Percentiles rank a stretch among this genome's conserved stretches.
phyloP scores from a whole-genome alignment of 257 asterid species.

The Solanum bulbocastanum region DNA sequence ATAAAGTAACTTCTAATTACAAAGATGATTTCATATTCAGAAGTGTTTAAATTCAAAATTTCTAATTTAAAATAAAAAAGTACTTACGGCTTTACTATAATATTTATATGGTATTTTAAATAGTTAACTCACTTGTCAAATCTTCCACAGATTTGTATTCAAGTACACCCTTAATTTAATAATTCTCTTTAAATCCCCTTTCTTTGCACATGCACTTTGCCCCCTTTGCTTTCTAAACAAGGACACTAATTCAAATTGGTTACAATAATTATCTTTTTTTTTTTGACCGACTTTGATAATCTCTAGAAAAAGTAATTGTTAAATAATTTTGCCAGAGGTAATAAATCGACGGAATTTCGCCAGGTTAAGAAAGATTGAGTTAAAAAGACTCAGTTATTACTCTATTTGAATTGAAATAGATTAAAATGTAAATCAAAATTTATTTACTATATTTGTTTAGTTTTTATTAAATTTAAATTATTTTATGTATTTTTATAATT shows the following conservation, averaged over 20 bases:
- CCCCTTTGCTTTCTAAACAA: not conserved
- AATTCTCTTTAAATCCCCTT: not conserved
- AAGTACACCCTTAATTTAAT: not conserved
- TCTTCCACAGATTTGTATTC: not conserved
- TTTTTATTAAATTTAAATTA: too few species aligned
- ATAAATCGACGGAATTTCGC: not conserved
- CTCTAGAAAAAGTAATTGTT: not conserved
- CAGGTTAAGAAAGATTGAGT: not conserved
- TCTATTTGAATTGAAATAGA: not conserved
- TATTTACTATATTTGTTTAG: too few species aligned
- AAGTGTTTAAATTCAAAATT: too few species aligned
- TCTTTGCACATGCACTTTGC: not conserved
- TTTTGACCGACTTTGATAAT: not conserved
- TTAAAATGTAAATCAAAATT: not conserved
- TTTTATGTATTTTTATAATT: too few species aligned
- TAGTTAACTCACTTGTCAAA: not conserved
- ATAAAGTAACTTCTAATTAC: too few species aligned
- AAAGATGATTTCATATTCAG: too few species aligned
- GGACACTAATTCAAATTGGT: not conserved
- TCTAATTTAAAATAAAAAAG: accelerated
- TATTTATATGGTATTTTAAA: not conserved
- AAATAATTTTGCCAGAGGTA: not conserved
- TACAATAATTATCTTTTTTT: not conserved
- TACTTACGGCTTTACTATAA: accelerated
- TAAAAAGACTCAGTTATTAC: not conserved